Evolutionary conservation across 169 alveolate species (phyloP), one percentile per base, ranked within the genome.

Genomic region (Ichthyophthirius multifiliis): DNA sequence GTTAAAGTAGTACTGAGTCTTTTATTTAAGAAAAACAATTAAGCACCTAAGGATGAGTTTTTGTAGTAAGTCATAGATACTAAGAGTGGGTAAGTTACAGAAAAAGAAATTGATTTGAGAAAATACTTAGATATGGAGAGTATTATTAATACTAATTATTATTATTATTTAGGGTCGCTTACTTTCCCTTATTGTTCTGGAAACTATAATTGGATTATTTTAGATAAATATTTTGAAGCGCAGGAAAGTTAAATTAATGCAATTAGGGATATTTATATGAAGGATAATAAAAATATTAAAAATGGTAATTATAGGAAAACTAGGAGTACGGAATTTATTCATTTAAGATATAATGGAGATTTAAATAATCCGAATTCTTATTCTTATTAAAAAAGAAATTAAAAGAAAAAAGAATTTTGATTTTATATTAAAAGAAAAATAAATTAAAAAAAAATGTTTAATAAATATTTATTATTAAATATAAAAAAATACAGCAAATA

Each of bases 151-250:
- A 55, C 31, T 34, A 55, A 55, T 10, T 55, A 55, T 7, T 55
- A 27, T 39, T 55, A 55, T 55, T 55, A 55, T 10, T 3, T 39
- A 10, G 71, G 71, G 23, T 55, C 71, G 23, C 71, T 55, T 27
- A 55, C 71, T 1, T 55, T 27, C 18, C 71, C 71, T 6, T 55
- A 55, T 55, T 55, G 71, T 18, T 55, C 71, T 55, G 71, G 71
- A 3, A 27, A 34, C 18, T 55, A 55, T 7, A 55, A 55, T 18
- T 55, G 71, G 71, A 9, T 55, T 55, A 27, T 55, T 55, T 27
- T 55, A 27, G 71, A 55, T 55, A 10, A 55, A 55, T 20, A 15
- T 16, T 55, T 55, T 23, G 23, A 55, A 3, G 71, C 71, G 12
- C 71, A 34, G 6, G 6, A 34, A 6, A 27, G 43, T 27, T 27